Evolutionary conservation across 352 stramenopile species (phyloP).

Genomic region (Phytophthora sansomeana): DNA sequence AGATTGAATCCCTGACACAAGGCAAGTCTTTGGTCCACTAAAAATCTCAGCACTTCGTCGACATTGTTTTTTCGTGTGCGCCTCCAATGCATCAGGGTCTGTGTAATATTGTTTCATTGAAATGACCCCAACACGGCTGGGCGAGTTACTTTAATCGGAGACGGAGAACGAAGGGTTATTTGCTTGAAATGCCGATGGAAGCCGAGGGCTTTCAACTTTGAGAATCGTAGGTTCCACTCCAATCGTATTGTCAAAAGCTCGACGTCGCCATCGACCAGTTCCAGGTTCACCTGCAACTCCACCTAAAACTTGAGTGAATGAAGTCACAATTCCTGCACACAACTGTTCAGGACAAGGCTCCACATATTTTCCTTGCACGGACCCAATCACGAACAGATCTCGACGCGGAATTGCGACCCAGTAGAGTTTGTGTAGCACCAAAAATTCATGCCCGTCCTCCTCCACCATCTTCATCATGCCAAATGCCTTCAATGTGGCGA

Average conservation of each 20-base stretch:
- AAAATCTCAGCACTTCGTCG: too few species aligned
- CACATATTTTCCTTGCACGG: conserved; percentile 29
- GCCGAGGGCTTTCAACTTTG: conserved; percentile 9
- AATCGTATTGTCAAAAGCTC: conserved; percentile 23
- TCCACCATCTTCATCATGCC: conserved; percentile 38
- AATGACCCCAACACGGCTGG: conserved; percentile 16
- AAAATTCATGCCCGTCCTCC: conserved; percentile 25
- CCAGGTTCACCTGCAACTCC: conserved; percentile 4
- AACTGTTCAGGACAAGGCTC: conserved; percentile 24
- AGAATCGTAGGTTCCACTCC: conserved; percentile 10
- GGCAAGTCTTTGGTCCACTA: too few species aligned
- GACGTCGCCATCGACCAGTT: conserved; percentile 8
- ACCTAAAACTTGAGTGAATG: conserved; percentile 33
- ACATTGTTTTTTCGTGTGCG: neutral
- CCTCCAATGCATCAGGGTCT: neutral
- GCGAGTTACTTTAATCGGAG: neutral
- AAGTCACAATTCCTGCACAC: conserved; percentile 26
- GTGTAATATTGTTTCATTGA: conserved; percentile 2
- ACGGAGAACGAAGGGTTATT: neutral
- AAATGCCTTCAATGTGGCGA: conserved; percentile 33
- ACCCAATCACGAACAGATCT: conserved; percentile 38
- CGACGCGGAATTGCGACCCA: conserved; percentile 28
- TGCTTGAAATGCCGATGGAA: neutral
- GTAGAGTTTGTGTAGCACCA: conserved; percentile 38
- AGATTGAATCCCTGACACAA: too few species aligned